Conservation (phyloP, 2,329 filamentous ascomycete species). For the Drechslera avenae region DNA sequence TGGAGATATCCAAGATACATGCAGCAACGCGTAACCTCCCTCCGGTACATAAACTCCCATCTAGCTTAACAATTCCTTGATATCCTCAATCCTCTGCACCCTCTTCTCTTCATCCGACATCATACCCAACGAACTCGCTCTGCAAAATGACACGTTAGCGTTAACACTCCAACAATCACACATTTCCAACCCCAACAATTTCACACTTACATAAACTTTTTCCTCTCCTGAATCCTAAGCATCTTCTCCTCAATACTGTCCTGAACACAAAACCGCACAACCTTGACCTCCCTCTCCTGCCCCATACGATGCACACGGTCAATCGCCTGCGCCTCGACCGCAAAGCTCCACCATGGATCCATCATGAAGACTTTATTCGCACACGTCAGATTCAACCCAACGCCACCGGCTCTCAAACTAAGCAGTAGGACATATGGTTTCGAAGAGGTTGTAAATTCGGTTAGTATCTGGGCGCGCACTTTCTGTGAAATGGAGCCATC, state of each 20-base stretch:
- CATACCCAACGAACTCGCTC: slow-evolving; percentile 92
- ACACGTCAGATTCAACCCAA: slow-evolving; percentile 88
- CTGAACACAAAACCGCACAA: slow-evolving; percentile 86
- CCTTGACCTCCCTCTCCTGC: slow-evolving; percentile 82
- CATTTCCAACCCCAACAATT: too few species aligned
- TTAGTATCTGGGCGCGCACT: slow-evolving; percentile 75
- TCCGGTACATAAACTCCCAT: too few species aligned
- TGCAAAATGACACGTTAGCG: slow-evolving; percentile 54
- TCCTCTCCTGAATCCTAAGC: slow-evolving; percentile 89
- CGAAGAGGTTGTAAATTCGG: slow-evolving; percentile 64
- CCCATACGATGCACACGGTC: slow-evolving; percentile 98
- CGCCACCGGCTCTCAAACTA: slow-evolving; percentile 85
- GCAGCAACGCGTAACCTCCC: too few species aligned
- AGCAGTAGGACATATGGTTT: slow-evolving; percentile 79
- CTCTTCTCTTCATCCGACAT: slow-evolving; percentile 94
- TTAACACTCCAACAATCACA: too few species aligned
- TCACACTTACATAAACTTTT: slow-evolving; percentile 89
- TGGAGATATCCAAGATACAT: too few species aligned
- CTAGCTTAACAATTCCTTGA: slow-evolving; percentile 81
- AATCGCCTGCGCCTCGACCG: slow-evolving; percentile 94
- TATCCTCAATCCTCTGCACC: slow-evolving; percentile 87
- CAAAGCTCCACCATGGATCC: slow-evolving; percentile 99
- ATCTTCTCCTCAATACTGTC: slow-evolving; percentile 95
- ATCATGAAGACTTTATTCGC: slow-evolving; percentile 96
- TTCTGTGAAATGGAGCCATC: slow-evolving; percentile 92